Base-by-base conservation (phyloP, 352 stramenopile species). In the Phytopythium litorale region DNA sequence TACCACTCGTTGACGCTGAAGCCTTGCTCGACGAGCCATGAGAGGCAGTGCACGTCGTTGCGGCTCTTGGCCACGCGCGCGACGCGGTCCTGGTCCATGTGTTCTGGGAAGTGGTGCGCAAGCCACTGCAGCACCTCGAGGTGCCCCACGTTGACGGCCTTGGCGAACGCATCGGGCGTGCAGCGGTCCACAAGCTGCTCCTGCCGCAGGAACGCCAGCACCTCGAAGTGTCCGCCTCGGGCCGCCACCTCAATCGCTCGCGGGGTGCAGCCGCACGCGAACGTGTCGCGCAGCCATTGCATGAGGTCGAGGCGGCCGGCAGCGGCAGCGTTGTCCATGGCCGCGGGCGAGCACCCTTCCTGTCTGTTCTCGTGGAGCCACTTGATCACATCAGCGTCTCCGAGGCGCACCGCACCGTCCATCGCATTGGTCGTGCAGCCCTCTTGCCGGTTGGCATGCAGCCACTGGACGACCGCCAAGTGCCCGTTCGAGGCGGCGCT, bases 101-200 rank as follows among this genome's bases (percentile, higher is more conserved):
- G 46, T 33, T 66, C 48, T 1, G 62, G 56, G 46, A 64, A 73
- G 50, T 71, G 62, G 23, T 33, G 35, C 42, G 60, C 62, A 0
- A 76, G 33, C 69, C 69, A 76, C 59, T 76, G 69, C 46, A 73
- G 40, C 50, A 77, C 67, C 50, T 77, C 70, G 18, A 77, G 32
- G 25, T 74, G 48, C 0, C 64, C 70, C 3, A 58, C 55, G 8
- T 61, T 57, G 16, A 67, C 63, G 11, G 70, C 66, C 25, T 71
- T 72, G 38, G 65, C 68, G 15, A 68, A 64, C 19, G 71, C 71
- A 55, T 55, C 57, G 62, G 54, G 63, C n/a, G 69, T 74, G 45
- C 70, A 78, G 13, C 64, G 59, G 33, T 77, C 50, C 28, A 56
- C 67, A 7, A 40, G 67, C 4, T 51, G 60, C 54, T 72, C 50